Conservation (phyloP, 208 protist genomes). For the Leishmania martiniquensis region DNA sequence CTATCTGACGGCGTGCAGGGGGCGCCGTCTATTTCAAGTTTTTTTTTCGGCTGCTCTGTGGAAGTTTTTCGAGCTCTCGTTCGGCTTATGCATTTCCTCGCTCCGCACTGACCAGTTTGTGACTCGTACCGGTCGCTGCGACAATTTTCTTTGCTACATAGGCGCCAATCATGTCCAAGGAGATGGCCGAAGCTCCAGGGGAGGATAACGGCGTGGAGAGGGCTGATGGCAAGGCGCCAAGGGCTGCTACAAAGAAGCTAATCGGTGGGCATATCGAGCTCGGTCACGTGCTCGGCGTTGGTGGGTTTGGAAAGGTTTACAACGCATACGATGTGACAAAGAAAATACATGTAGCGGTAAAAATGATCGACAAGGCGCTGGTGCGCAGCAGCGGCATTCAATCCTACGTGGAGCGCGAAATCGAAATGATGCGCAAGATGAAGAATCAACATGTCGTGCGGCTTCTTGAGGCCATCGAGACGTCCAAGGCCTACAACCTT, state of each 20-base stretch:
- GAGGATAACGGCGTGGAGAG: background rate
- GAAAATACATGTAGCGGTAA: conserved; percentile 88
- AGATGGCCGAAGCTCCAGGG: background rate
- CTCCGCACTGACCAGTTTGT: background rate
- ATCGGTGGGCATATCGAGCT: conserved; percentile 79
- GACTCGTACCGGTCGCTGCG: background rate
- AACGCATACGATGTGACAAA: conserved; percentile 78
- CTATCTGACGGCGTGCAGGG: background rate
- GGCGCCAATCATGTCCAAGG: conserved; percentile 6
- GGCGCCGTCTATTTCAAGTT: background rate
- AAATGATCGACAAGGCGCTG: conserved; percentile 90
- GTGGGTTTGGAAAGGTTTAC: conserved; percentile 91
- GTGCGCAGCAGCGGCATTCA: conserved; percentile 69
- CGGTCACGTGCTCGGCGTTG: conserved; percentile 83
- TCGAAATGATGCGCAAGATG: conserved; percentile 98
- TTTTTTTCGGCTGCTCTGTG: background rate
- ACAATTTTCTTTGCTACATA: background rate
- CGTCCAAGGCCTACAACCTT: conserved; percentile 95
- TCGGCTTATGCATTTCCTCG: background rate
- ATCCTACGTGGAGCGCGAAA: conserved; percentile 92
- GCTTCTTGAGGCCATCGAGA: conserved; percentile 97
- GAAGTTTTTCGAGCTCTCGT: background rate
- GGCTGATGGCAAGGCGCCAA: background rate
- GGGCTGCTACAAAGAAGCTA: conserved; percentile 25
- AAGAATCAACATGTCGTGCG: conserved; percentile 94